Percentiles rank a stretch among this genome's conserved stretches.
phyloP scores from a whole-genome alignment of 2,329 filamentous ascomycete species.

The Sarocladium oryzae region DNA sequence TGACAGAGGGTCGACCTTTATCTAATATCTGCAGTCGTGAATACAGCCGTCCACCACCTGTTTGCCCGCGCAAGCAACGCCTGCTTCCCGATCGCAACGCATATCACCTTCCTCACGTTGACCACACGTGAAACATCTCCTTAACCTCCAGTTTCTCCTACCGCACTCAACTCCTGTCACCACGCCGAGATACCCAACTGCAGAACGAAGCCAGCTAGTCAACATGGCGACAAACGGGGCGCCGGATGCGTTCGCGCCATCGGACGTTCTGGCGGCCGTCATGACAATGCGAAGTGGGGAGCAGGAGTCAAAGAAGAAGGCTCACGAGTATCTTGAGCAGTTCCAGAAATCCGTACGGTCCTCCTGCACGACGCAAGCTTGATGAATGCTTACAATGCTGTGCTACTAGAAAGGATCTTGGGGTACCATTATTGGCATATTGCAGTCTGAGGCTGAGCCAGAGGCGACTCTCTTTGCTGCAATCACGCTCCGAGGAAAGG shows the following conservation, averaged over 20 bases:
- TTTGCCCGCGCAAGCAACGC: too few relatives aligned
- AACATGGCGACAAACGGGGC: constrained; percentile 61
- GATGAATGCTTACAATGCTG: constrained; percentile 12
- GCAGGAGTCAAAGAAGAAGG: constrained; percentile 77
- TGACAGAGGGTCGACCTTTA: too few relatives aligned
- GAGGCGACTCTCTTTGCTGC: constrained; percentile 93
- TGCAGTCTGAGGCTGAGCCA: constrained; percentile 73
- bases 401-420: constrained; percentile 76
- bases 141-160: too few relatives aligned
- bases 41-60: too few relatives aligned
- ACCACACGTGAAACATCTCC: constrained; percentile 5
- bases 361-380: not conserved
- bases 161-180: too few relatives aligned
- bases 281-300: constrained; percentile 86
- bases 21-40: too few relatives aligned
- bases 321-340: constrained; percentile 82
- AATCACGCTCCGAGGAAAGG: constrained; percentile 96
- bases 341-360: constrained; percentile 90
- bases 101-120: not conserved
- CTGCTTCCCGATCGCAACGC: not conserved
- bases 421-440: constrained; percentile 77
- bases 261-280: constrained; percentile 74
- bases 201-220: constrained; percentile 7
- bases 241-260: constrained; percentile 68
- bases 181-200: constrained; percentile 2